Conservation (phyloP, 768 basidiomycete species). For the Cystofilobasidium capitatum region DNA sequence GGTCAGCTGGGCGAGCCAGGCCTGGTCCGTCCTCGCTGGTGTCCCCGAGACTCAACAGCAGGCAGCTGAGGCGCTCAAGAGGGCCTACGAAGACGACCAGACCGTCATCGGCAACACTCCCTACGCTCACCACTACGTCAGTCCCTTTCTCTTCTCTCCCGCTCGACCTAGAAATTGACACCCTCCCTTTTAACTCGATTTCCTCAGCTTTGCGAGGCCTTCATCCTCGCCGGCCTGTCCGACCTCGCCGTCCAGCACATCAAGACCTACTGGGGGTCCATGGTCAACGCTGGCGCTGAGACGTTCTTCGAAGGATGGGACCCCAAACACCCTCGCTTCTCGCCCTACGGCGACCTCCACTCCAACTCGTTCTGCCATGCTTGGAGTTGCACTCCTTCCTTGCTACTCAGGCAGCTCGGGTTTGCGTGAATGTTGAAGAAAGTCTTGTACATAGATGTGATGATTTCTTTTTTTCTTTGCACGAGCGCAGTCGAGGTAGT, state of each 20-base stretch:
- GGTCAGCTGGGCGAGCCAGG: constrained; percentile 31
- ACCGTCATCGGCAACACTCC: constrained; percentile 28
- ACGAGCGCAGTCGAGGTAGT: too few species aligned
- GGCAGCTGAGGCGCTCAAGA: constrained; percentile 28
- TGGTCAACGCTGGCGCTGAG: constrained; percentile 31
- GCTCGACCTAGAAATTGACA: background rate
- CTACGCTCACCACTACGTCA: constrained; percentile 31
- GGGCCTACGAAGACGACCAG: constrained; percentile 19
- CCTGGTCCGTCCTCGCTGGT: constrained; percentile 32
- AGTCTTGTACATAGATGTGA: too few species aligned
- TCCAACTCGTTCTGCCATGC: constrained; percentile 34
- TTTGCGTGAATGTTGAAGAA: constrained; percentile 22
- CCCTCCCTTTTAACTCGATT: background rate
- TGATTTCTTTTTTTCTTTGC: too few species aligned
- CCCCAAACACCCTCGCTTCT: constrained; percentile 27
- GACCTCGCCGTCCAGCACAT: constrained; percentile 32
- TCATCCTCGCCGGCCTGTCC: constrained; percentile 30
- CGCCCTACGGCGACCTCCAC: constrained; percentile 31
- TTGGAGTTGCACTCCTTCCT: constrained; percentile 31
- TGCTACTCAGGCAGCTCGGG: constrained; percentile 29
- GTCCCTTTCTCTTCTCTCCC: background rate
- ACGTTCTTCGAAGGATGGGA: constrained; percentile 34
- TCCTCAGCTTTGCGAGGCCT: constrained; percentile 30
- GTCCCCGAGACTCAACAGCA: constrained; percentile 17
- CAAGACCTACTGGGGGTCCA: constrained; percentile 32